Percentiles rank a stretch among this genome's conserved stretches.
Conservation (phyloP, 2,329 filamentous ascomycete genomes). For the Ophiostoma pallidulum region DNA sequence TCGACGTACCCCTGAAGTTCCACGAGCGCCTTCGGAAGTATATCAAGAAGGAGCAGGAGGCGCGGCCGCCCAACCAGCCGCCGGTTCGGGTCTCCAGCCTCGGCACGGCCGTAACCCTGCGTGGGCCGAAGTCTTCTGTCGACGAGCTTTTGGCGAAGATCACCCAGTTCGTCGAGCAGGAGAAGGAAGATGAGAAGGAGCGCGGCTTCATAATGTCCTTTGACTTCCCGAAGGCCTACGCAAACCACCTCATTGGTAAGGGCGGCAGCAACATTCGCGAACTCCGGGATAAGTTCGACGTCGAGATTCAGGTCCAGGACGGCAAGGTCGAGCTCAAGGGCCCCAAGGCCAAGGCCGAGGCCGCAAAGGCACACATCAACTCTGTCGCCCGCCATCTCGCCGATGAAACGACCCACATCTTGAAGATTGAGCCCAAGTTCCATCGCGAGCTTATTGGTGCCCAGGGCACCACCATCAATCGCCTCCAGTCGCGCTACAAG, state of each 20-base stretch:
- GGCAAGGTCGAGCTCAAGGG: conserved; percentile 94
- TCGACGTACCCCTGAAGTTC: conserved; percentile 53
- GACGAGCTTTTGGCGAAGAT: conserved; percentile 65
- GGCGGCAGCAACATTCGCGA: conserved; percentile 57
- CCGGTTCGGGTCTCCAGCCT: conserved; percentile 50
- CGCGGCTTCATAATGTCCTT: conserved; percentile 79
- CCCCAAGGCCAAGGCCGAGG: conserved; percentile 86
- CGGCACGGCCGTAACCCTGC: conserved; percentile 58
- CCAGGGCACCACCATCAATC: conserved; percentile 79
- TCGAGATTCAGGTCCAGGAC: conserved; percentile 80
- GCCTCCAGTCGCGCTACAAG: conserved; percentile 83
- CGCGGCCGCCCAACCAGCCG: conserved; percentile 46
- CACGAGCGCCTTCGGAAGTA: conserved; percentile 55
- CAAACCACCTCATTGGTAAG: conserved; percentile 71
- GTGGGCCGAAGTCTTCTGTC: conserved; percentile 66
- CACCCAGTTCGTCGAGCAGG: conserved; percentile 69
- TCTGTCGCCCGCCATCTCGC: conserved; percentile 73
- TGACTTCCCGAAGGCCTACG: conserved; percentile 90
- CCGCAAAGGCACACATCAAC: conserved; percentile 72
- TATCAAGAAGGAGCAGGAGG: conserved; percentile 56
- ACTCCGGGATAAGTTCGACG: conserved; percentile 56
- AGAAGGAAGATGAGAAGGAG: conserved; percentile 88
- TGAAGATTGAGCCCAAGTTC: conserved; percentile 90
- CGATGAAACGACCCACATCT: conserved; percentile 76
- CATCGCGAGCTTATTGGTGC: conserved; percentile 90